phyloP scores from a whole-genome alignment of 176 grass and related monocot species.

The Lolium rigidum region DNA sequence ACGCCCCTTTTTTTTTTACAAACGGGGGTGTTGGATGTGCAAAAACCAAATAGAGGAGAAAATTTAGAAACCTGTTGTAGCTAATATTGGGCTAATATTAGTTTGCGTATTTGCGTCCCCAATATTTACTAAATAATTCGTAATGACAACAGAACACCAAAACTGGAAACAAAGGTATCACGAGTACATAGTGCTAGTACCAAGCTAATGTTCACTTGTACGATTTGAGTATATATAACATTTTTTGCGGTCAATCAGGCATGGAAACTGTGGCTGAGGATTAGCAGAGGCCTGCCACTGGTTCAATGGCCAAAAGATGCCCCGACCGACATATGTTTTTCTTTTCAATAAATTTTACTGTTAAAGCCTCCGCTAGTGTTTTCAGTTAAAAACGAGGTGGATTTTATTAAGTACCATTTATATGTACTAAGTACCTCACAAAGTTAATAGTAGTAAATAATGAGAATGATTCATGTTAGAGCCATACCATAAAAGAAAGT shows the following conservation, averaged over 20 bases:
- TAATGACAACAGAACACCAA: neutral
- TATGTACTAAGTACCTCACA: neutral
- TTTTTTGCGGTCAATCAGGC: neutral
- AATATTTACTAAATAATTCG: neutral
- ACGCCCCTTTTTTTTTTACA: neutral
- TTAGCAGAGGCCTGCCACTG: neutral
- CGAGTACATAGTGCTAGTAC: neutral
- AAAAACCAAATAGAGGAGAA: neutral
- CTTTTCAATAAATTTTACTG: neutral
- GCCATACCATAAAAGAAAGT: slow-evolving; percentile 50
- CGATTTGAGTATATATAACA: neutral
- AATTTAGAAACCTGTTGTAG: neutral
- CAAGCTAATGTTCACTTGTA: neutral
- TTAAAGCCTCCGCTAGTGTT: neutral
- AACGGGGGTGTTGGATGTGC: neutral
- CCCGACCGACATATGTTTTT: neutral
- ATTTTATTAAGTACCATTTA: neutral
- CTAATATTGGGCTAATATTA: neutral
- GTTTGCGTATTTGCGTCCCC: neutral
- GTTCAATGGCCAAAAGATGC: neutral
- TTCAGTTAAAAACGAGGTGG: neutral
- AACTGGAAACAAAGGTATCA: neutral
- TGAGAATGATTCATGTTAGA: neutral
- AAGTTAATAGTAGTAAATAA: neutral
- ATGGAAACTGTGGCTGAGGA: neutral